These are phyloP conservation scores for Aureobasidium leucospermi DNA, from an alignment of 2,329 filamentous ascomycete genomes.

Conservation along the genomic window DNA sequence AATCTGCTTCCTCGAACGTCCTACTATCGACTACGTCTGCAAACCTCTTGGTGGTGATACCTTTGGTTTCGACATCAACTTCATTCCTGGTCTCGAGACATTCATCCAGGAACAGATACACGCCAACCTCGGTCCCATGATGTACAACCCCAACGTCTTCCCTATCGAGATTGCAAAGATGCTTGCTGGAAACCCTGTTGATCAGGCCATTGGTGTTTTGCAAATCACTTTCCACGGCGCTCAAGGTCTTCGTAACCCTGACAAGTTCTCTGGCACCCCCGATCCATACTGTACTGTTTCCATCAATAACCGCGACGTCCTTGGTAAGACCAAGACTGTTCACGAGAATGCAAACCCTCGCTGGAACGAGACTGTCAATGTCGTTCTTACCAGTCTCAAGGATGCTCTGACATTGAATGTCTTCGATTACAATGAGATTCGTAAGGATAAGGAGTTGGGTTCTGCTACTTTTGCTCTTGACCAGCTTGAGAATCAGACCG, in stretches of 20 bases:
- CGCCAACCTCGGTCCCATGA: constrained; percentile 87
- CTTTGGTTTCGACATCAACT: constrained; percentile 98
- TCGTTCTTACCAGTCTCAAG: constrained; percentile 85
- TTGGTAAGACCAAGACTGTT: constrained; percentile 84
- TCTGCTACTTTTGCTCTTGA: constrained; percentile 80
- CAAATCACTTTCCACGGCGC: constrained; percentile 88
- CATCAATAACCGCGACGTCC: constrained; percentile 70
- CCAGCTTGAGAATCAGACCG: constrained; percentile 65
- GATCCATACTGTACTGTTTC: constrained; percentile 86
- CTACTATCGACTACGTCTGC: constrained; percentile 92
- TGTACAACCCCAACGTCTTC: constrained; percentile 97
- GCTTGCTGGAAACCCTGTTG: constrained; percentile 86
- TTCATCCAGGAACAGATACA: constrained; percentile 98
- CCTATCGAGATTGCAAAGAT: constrained; percentile 98
- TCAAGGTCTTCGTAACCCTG: constrained; percentile 85
- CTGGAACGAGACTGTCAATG: constrained; percentile 96
- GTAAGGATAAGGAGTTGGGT: constrained; percentile 94
- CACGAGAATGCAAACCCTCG: constrained; percentile 77
- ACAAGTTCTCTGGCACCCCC: constrained; percentile 84
- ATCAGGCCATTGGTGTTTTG: constrained; percentile 90
- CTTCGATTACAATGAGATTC: constrained; percentile 90
- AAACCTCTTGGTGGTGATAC: constrained; percentile 93
- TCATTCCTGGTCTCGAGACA: constrained; percentile 85
- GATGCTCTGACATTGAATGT: constrained; percentile 79
- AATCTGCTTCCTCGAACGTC: constrained; percentile 85